A percentile compares a stretch with the other conserved stretches of the same genome.
These are phyloP conservation scores for Wickerhamiella musiphila DNA, from an alignment of 805 yeast genomes.

Conservation along the genomic window DNA sequence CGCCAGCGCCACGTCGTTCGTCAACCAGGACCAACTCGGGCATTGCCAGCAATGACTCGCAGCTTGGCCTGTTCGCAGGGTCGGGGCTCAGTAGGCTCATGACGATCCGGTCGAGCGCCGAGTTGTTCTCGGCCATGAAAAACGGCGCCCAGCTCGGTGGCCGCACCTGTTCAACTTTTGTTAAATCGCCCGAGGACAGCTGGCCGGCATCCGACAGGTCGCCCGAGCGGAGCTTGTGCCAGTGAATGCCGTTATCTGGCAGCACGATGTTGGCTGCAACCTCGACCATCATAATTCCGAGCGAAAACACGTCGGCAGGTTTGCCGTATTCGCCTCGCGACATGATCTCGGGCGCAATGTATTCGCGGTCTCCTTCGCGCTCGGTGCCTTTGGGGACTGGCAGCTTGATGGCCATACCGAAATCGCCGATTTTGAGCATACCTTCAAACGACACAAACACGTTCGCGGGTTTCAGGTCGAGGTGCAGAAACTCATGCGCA, in stretches of 20 bases:
- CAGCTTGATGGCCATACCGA: constrained; percentile 76
- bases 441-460: constrained; percentile 92
- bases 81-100: constrained; percentile 79
- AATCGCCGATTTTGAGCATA: constrained; percentile 82
- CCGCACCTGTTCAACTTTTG: constrained; percentile 9
- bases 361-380: constrained; percentile 93
- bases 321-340: constrained; percentile 67
- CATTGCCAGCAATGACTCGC: constrained; percentile 46
- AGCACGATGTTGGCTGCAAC: constrained; percentile 87
- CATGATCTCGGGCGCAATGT: constrained; percentile 92
- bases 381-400: constrained; percentile 53
- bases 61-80: constrained; percentile 68
- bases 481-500: constrained; percentile 55
- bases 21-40: constrained; percentile 69
- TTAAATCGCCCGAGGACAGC: constrained; percentile 46
- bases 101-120: constrained; percentile 62
- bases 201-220: constrained; percentile 91
- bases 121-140: constrained; percentile 56
- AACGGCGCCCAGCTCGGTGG: constrained; percentile 72
- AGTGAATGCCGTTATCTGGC: constrained; percentile 90
- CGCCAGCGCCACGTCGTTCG: constrained; percentile 70
- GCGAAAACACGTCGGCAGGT: constrained; percentile 89
- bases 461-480: constrained; percentile 92
- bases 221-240: constrained; percentile 92
- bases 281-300: constrained; percentile 84